Conservation (phyloP, 2,329 filamentous ascomycete species). For the Fusarium sp. region DNA sequence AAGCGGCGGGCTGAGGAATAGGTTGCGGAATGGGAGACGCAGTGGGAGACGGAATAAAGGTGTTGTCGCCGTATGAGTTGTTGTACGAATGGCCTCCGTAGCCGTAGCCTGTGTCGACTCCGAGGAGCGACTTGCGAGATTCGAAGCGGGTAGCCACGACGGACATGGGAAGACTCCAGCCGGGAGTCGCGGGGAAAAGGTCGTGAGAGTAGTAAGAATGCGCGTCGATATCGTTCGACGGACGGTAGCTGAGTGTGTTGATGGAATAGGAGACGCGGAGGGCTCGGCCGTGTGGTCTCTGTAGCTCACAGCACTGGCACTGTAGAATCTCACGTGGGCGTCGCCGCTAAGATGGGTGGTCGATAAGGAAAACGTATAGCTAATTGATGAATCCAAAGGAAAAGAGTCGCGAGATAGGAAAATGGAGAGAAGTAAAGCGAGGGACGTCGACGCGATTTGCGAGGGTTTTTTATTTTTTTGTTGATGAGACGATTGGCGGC, state of each 20-base stretch:
- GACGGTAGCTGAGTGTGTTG: slow-evolving; percentile 17
- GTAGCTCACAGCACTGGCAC: slow-evolving; percentile 8
- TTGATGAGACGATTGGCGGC: slow-evolving; percentile 21
- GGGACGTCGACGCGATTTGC: slow-evolving; percentile 30
- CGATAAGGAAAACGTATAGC: slow-evolving; percentile 16
- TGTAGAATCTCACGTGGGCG: slow-evolving; percentile 23
- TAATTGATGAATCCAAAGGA: slow-evolving; percentile 19
- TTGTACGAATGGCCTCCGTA: slow-evolving; percentile 51
- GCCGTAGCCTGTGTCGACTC: slow-evolving; percentile 53
- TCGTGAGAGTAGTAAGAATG: slow-evolving; percentile 18
- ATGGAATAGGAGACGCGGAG: slow-evolving; percentile 23
- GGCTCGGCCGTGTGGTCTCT: slow-evolving; percentile 18
- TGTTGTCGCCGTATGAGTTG: slow-evolving; percentile 47
- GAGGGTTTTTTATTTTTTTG: slow-evolving; percentile 1
- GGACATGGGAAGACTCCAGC: slow-evolving; percentile 50
- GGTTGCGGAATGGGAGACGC: slow-evolving; percentile 27
- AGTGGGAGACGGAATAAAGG: slow-evolving; percentile 35
- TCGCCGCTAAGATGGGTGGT: slow-evolving; percentile 14
- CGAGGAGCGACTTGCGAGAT: slow-evolving; percentile 55
- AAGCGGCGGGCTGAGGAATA: slow-evolving; percentile 35
- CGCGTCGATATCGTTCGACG: slow-evolving; percentile 28
- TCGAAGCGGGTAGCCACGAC: slow-evolving; percentile 56
- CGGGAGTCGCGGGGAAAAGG: slow-evolving; percentile 49
- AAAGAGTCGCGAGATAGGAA: slow-evolving; percentile 29
- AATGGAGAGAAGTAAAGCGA: slow-evolving; percentile 25